These are phyloP conservation scores for Apiospora sp. DNA, from an alignment of 2,329 filamentous ascomycete genomes.

Conservation along the genomic window DNA sequence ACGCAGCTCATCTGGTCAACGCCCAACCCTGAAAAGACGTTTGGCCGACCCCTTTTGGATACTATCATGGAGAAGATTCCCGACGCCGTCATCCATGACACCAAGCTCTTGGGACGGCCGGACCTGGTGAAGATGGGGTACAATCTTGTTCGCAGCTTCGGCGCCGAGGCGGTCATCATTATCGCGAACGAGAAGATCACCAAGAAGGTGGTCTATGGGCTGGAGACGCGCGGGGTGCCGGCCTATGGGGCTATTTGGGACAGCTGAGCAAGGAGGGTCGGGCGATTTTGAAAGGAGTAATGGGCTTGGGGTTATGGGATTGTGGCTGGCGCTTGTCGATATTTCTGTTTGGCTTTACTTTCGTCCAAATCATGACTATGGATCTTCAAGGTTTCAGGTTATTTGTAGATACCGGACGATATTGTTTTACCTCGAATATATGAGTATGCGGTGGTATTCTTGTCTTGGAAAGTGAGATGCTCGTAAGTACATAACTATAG, in stretches of 20 bases:
- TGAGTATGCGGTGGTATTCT: too few relatives aligned
- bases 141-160: conserved; percentile 63
- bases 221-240: conserved; percentile 71
- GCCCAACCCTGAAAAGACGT: conserved; percentile 67
- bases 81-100: conserved; percentile 73
- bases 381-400: too few relatives aligned
- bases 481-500: too few relatives aligned
- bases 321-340: not conserved
- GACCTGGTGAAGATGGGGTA: conserved; percentile 59
- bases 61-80: conserved; percentile 65
- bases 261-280: conserved; percentile 48
- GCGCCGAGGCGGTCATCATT: conserved; percentile 75
- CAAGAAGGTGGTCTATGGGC: conserved; percentile 70
- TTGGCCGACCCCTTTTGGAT: conserved; percentile 63
- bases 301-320: not conserved
- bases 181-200: conserved; percentile 76
- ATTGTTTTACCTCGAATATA: too few relatives aligned
- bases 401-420: too few relatives aligned
- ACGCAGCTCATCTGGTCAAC: conserved; percentile 75
- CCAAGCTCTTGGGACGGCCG: conserved; percentile 63
- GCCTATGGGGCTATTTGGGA: conserved; percentile 81
- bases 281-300: not conserved
- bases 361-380: too few relatives aligned
- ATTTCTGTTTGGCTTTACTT: not conserved
- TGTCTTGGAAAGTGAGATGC: too few relatives aligned